These are phyloP conservation scores for Alternaria sp. DNA, from an alignment of 2,329 filamentous ascomycete genomes.

Conservation along the genomic window DNA sequence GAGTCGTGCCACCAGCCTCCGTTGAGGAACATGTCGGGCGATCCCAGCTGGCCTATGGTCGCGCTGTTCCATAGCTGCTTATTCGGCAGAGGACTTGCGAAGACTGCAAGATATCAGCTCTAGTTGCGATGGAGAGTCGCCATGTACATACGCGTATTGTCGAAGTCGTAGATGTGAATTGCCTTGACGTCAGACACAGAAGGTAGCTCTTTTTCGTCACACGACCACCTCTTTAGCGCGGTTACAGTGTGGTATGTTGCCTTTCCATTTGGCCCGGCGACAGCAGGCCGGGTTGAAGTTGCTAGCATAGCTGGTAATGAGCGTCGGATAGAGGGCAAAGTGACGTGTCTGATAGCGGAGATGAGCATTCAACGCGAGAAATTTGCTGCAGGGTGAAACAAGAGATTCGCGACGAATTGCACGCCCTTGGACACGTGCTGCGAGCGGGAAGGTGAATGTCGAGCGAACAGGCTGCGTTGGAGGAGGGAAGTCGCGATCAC, in stretches of 20 bases:
- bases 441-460: conserved; percentile 9
- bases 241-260: conserved; percentile 67
- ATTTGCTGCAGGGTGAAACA: neutral
- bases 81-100: conserved; percentile 90
- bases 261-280: conserved; percentile 39
- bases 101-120: conserved; percentile 65
- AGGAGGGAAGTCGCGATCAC: conserved; percentile 22
- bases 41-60: conserved; percentile 79
- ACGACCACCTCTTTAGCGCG: conserved; percentile 83
- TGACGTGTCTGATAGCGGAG: conserved; percentile 28
- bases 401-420: neutral
- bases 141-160: conserved; percentile 79
- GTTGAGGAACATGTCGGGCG: conserved; percentile 77
- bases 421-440: conserved; percentile 11
- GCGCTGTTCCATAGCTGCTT: conserved; percentile 82
- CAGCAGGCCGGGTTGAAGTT: conserved; percentile 41
- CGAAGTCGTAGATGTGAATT: conserved; percentile 96
- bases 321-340: conserved; percentile 24
- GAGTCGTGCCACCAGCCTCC: conserved; percentile 98
- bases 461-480: conserved; percentile 4
- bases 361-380: conserved; percentile 35
- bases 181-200: conserved; percentile 74
- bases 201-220: conserved; percentile 76
- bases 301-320: conserved; percentile 44
- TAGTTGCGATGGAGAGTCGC: conserved; percentile 1